Percentiles rank a stretch among this genome's conserved stretches.
Evolutionary conservation across 305 asterid species (phyloP).

Genomic region (Striga hermonthica): DNA sequence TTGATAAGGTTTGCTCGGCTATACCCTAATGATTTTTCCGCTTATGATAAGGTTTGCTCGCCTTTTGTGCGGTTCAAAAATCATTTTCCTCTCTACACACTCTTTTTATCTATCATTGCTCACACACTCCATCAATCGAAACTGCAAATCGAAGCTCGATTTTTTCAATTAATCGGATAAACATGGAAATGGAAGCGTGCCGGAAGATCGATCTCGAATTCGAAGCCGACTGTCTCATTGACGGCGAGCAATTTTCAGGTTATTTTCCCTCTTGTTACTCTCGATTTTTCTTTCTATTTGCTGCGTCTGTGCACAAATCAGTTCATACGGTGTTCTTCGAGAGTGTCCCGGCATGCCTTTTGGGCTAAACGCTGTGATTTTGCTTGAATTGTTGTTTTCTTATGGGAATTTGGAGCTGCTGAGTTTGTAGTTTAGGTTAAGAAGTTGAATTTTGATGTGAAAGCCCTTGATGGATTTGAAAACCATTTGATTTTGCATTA

Average conservation of each 20-base stretch:
- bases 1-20: too few species aligned
- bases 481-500: slow-evolving; percentile 1
- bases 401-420: neutral
- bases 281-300: neutral
- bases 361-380: neutral
- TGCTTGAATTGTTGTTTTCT: too few species aligned
- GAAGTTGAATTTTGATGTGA: slow-evolving; percentile 10
- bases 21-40: too few species aligned
- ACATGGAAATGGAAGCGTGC: slow-evolving; percentile 36
- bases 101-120: neutral
- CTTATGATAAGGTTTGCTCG: too few species aligned
- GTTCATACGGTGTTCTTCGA: slow-evolving; percentile 1
- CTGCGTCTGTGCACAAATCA: neutral
- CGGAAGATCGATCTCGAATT: slow-evolving; percentile 40
- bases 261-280: neutral
- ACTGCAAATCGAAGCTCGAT: slow-evolving; percentile 23
- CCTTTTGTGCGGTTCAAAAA: slow-evolving; percentile 35
- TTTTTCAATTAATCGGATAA: slow-evolving; percentile 20
- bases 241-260: slow-evolving; percentile 40
- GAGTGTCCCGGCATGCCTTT: neutral
- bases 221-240: slow-evolving; percentile 38
- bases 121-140: neutral
- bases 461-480: neutral
- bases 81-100: neutral
- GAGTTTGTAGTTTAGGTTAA: neutral